phyloP scores from a whole-genome alignment of 495 filamentous ascomycete species.

The Penicillium daleae region DNA sequence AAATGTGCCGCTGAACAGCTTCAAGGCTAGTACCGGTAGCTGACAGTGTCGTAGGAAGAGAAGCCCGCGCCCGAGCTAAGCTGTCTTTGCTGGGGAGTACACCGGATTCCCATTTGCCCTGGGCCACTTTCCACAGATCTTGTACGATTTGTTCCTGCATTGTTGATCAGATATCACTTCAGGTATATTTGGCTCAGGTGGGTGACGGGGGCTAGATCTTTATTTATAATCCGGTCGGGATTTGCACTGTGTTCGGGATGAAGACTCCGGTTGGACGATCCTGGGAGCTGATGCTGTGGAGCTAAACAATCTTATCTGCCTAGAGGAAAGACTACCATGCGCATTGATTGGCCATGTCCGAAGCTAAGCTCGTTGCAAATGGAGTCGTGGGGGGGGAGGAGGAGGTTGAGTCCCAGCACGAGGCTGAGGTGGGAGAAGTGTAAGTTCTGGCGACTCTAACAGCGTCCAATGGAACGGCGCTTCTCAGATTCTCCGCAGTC shows the following conservation, averaged over 20 bases:
- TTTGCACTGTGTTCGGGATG: conserved; percentile 12
- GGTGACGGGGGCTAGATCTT: neutral
- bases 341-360: neutral
- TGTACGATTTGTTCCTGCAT: conserved; percentile 34
- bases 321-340: neutral
- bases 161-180: neutral
- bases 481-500: conserved; percentile 13
- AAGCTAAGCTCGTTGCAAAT: neutral
- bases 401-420: neutral
- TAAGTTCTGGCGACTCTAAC: neutral
- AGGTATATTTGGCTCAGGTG: neutral
- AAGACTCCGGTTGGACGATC: conserved; percentile 25
- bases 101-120: conserved; percentile 36
- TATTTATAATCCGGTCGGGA: conserved; percentile 21
- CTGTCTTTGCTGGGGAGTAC: conserved; percentile 40
- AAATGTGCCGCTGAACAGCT: conserved; percentile 52
- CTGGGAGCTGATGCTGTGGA: conserved; percentile 13
- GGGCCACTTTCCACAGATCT: conserved; percentile 41
- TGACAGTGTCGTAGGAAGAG: conserved; percentile 45
- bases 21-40: conserved; percentile 50
- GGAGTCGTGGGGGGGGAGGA: neutral
- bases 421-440: conserved; percentile 11
- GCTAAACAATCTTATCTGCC: conserved; percentile 1
- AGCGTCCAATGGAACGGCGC: neutral
- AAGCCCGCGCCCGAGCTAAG: conserved; percentile 40